phyloP scores from a whole-genome alignment of 2,329 filamentous ascomycete species.

The Onygena corvina region DNA sequence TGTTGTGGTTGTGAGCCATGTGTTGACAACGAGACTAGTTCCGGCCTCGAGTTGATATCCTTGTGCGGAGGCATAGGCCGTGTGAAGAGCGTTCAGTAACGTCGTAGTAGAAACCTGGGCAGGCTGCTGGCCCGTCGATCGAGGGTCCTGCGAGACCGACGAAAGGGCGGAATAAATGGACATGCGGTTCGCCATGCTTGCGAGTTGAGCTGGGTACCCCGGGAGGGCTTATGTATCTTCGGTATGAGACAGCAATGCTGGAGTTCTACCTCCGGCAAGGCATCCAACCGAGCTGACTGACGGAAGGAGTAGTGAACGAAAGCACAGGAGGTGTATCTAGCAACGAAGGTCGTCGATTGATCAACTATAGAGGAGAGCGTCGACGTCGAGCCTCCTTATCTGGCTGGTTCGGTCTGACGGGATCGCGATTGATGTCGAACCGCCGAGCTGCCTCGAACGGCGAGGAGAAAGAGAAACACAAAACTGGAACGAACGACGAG shows the following conservation, averaged over 20 bases:
- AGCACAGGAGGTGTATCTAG: too few species aligned
- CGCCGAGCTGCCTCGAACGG: background rate
- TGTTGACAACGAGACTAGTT: slow-evolving; percentile 87
- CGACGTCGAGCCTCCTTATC: background rate
- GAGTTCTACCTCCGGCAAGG: background rate
- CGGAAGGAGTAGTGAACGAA: background rate
- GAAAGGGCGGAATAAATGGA: slow-evolving; percentile 52
- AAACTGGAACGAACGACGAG: too few species aligned
- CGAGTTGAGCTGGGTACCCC: background rate
- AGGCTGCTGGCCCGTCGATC: slow-evolving; percentile 52
- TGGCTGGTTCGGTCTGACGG: background rate
- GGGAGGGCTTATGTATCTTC: background rate
- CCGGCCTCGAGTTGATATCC: slow-evolving; percentile 82
- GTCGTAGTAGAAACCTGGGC: slow-evolving; percentile 85
- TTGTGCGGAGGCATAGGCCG: slow-evolving; percentile 67
- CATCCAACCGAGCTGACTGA: slow-evolving; percentile 7
- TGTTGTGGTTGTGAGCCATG: slow-evolving; percentile 74
- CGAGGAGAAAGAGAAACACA: too few species aligned
- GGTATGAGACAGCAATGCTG: background rate
- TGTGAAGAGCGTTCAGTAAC: slow-evolving; percentile 81
- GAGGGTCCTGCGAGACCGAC: slow-evolving; percentile 44
- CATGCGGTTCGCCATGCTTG: slow-evolving; percentile 47
- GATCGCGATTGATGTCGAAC: background rate
- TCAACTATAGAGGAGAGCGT: background rate
- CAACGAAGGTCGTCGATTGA: too few species aligned